Base-by-base conservation (phyloP, 1,139 yeast genomes). In the Saccharomycopsis hybrid region DNA sequence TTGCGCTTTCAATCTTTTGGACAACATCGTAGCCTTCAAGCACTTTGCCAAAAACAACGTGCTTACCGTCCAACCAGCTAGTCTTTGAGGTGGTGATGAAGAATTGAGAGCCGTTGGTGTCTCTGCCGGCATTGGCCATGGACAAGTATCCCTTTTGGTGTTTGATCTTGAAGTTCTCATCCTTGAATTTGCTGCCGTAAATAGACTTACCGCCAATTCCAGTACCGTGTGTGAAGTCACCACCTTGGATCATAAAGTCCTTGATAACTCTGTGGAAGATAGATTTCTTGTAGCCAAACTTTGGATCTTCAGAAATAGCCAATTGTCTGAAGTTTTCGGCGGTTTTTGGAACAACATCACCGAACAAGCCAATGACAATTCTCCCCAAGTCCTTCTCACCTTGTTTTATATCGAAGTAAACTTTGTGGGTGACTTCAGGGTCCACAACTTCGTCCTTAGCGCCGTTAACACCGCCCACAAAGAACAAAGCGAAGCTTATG, bases 161-260 rank as follows among this genome's bases (percentile, higher is more conserved):
- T 69, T 72, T 85, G 74, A 82, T 76, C 64, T 70, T 57, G 67
- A 89, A 89, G 80, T 87, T 88, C 74, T 89, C 97, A 65, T 89
- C 97, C 51, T 82, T 78, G 68, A 89, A 89, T 71, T 80, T 85
- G 64, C 73, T 76, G 60, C 96, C 96, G 74, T 88, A 89, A 74
- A 90, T 89, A 54, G 95, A 85, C 74, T 86, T 86, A 67, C 97
- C 96, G 67, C 97, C 97, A 62, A 94, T 85, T 60, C 97, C 97
- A 69, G 83, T 85, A 65, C 88, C 83, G 66, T 83, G 76, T 69
- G 95, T 88, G 75, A 89, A 88, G 71, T 89, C 97, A 74, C 97
- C 97, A 70, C 97, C 97, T 74, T 89, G 97, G 68, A 89, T 78
- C 97, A 89, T 89, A 73, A 89, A 89, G 63, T 84, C 78, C 63